Evolutionary conservation across 2,329 filamentous ascomycete genomes (phyloP), one percentile per base, ranked within the genome.

Genomic region (Arachnopeziza araneosa): DNA sequence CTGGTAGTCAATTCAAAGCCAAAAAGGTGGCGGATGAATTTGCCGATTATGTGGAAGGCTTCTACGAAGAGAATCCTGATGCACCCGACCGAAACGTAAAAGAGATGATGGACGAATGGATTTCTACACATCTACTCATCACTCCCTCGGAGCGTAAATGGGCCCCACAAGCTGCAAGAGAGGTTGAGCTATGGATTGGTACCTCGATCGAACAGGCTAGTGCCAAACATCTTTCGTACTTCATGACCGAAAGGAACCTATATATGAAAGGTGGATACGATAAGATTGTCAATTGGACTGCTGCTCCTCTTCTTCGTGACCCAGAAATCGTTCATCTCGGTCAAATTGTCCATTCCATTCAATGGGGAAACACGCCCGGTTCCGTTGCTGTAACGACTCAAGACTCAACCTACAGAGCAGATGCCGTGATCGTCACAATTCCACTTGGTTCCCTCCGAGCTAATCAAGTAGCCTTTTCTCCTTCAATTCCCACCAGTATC

Each of bases 231-330:
- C 67, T 77, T 54, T 73, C 71, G 57, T 77, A 77, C 59, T 77
- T 77, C 56, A 71, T 76, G 26, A 77, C 75, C 1, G 75, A 77
- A 66, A 68, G 75, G 55, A 77, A 77, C 64, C 68, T 77, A 48
- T 77, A 77, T 66, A 77, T 77, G 75, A 76, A 76, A 65, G 75
- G 75, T 48, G 75, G 75, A n/a, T 77, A 77, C 60, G 75, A 77
- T 62, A 73, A 70, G 54, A 75, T 77, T 30, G 72, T 77, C 24
- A 68, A 76, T 44, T 77, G 75, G 75, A 74, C 71, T 32, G 73
- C 75, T 17, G 66, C 73, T 55, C 70, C 73, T 17, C 71, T 77
- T 50, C 66, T 66, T 49, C 60, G 66, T n/a, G 67, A 73, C 52
- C 70, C 74, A 2, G 68, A 70, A 23, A 74, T 69, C 19, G 72